Percentiles rank a stretch among this genome's conserved stretches.
Conservation (phyloP, 2,329 filamentous ascomycete species). For the Grosmannia serpens region DNA sequence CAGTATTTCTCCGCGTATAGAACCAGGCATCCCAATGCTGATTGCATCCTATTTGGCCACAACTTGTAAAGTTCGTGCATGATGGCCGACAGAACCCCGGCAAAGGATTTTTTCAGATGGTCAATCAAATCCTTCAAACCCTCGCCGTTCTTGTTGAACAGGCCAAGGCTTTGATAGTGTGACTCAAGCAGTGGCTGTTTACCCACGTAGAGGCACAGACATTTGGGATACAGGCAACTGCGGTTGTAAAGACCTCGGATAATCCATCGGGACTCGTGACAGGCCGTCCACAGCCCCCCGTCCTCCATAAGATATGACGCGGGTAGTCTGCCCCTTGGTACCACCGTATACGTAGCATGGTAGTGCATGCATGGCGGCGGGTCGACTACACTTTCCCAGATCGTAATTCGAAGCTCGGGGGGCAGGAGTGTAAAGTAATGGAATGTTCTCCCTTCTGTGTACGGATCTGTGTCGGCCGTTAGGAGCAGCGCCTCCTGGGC, state of each 20-base stretch:
- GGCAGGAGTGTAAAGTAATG: not conserved
- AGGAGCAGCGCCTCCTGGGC: too few species aligned
- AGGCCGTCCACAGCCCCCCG: not conserved
- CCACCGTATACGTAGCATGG: not conserved
- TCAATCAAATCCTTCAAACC: too few species aligned
- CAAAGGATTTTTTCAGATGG: too few species aligned
- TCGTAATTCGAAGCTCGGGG: not conserved
- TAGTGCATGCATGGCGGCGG: not conserved
- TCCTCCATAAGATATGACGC: not conserved
- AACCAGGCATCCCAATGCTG: too few species aligned
- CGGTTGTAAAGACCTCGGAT: not conserved
- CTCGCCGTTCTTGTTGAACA: too few species aligned
- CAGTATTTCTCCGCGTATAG: too few species aligned
- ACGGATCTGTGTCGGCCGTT: not conserved
- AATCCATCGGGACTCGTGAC: not conserved
- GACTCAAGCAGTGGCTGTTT: not conserved
- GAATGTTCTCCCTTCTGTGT: not conserved
- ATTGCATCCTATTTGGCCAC: too few species aligned
- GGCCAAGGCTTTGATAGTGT: too few species aligned
- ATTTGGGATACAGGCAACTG: too few species aligned
- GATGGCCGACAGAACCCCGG: too few species aligned
- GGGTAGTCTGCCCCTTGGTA: not conserved
- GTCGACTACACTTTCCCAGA: not conserved
- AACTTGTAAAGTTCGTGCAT: too few species aligned
- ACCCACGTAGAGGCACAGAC: too few species aligned